Evolutionary conservation across 2,329 filamentous ascomycete species (phyloP).

Genomic region (Penicillium verrucosum): DNA sequence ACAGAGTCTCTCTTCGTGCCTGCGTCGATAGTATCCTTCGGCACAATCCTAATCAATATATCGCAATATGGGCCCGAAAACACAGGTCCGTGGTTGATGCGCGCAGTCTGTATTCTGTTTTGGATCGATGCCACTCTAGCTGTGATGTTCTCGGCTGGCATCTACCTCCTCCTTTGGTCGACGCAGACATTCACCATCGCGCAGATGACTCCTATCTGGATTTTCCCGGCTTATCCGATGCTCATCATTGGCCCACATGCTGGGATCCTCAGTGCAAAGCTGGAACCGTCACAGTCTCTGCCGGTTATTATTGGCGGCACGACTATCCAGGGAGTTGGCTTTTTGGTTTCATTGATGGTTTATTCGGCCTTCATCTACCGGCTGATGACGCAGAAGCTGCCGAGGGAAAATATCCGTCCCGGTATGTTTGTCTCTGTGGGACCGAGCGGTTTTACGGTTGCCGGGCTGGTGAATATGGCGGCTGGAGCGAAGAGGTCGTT

Average conservation of each 20-base stretch:
- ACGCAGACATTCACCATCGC: slow-evolving; percentile 69
- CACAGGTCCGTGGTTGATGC: slow-evolving; percentile 60
- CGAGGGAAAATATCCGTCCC: slow-evolving; percentile 69
- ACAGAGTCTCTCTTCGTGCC: slow-evolving; percentile 76
- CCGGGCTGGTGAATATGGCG: slow-evolving; percentile 59
- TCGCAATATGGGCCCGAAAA: slow-evolving; percentile 70
- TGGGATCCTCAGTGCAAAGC: slow-evolving; percentile 52
- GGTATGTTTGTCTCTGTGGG: slow-evolving; percentile 85
- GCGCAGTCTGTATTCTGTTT: slow-evolving; percentile 64
- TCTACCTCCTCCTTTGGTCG: slow-evolving; percentile 71
- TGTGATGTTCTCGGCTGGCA: slow-evolving; percentile 63
- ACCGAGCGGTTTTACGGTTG: slow-evolving; percentile 67
- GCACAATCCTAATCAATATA: slow-evolving; percentile 73
- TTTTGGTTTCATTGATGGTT: slow-evolving; percentile 70
- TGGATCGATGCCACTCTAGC: slow-evolving; percentile 71
- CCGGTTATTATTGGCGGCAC: slow-evolving; percentile 58
- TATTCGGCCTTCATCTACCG: slow-evolving; percentile 81
- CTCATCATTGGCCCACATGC: slow-evolving; percentile 74
- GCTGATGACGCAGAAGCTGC: slow-evolving; percentile 83
- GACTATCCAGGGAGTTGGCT: slow-evolving; percentile 62
- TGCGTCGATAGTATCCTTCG: slow-evolving; percentile 64
- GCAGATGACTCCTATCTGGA: slow-evolving; percentile 84
- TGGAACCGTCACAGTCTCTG: slow-evolving; percentile 47
- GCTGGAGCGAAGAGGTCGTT: slow-evolving; percentile 49
- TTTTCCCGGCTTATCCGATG: slow-evolving; percentile 80